These are phyloP conservation scores for Penicillium alfredii DNA, from an alignment of 495 filamentous ascomycete genomes.

Conservation along the genomic window DNA sequence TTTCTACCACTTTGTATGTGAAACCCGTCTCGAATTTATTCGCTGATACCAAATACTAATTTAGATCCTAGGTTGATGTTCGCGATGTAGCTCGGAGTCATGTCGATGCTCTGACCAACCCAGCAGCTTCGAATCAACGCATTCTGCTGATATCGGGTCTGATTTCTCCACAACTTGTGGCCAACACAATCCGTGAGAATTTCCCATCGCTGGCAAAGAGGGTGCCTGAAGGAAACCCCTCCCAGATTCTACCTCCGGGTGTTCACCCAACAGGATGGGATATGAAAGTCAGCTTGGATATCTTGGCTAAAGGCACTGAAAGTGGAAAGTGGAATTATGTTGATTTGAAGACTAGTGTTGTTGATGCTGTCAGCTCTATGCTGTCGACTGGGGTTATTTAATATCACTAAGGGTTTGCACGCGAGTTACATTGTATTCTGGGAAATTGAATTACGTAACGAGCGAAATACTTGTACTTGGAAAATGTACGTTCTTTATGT, in stretches of 20 bases:
- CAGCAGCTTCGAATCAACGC: constrained; percentile 25
- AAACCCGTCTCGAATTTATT: too few species aligned
- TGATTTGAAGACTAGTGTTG: constrained; percentile 18
- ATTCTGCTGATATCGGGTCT: constrained; percentile 22
- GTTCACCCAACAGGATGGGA: constrained; percentile 29
- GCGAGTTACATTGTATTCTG: too few species aligned
- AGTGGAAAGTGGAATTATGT: constrained; percentile 19
- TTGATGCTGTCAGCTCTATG: constrained; percentile 23
- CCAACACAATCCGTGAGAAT: constrained; percentile 21
- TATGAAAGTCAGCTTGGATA: constrained; percentile 19
- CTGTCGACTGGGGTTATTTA: constrained; percentile 9
- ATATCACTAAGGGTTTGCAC: too few species aligned
- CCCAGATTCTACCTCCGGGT: constrained; percentile 16
- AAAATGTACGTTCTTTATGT: too few species aligned
- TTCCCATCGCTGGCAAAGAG: constrained; percentile 21
- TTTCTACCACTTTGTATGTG: constrained; percentile 25
- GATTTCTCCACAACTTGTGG: constrained; percentile 24
- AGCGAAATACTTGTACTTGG: too few species aligned
- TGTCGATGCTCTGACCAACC: constrained; percentile 24
- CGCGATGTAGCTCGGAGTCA: constrained; percentile 34
- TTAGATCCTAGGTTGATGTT: constrained; percentile 37
- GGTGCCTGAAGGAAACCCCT: constrained; percentile 19
- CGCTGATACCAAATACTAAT: constrained; percentile 1
- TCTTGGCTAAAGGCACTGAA: constrained; percentile 17
- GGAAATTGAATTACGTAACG: too few species aligned